Percentiles rank a stretch among this genome's conserved stretches.
These are phyloP conservation scores for Cyberlindnera xylosilytica DNA, from an alignment of 805 yeast genomes.

Conservation along the genomic window DNA sequence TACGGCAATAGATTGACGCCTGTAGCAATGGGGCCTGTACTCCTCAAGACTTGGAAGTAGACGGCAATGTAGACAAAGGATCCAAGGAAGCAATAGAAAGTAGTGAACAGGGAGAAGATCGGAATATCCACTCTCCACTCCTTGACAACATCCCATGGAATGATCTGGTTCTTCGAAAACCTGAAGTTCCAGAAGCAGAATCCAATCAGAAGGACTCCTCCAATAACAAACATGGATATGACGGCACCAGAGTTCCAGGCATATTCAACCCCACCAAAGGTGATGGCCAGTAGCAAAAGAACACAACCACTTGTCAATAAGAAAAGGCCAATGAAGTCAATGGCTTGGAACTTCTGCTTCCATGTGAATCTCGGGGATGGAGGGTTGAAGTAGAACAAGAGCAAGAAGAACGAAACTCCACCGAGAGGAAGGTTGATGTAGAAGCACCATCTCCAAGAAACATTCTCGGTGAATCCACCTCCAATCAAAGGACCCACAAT, in stretches of 20 bases:
- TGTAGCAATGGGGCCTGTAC: constrained; percentile 22
- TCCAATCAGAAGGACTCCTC: neutral
- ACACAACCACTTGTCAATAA: neutral
- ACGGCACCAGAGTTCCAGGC: constrained; percentile 54
- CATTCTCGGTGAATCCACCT: constrained; percentile 57
- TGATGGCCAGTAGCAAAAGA: constrained; percentile 25
- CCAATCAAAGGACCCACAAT: constrained; percentile 65
- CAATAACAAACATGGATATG: constrained; percentile 41
- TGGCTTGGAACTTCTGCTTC: neutral
- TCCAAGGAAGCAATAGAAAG: constrained; percentile 40
- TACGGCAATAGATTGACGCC: constrained; percentile 16
- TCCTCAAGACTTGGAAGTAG: constrained; percentile 50
- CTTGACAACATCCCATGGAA: constrained; percentile 12
- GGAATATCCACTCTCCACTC: neutral
- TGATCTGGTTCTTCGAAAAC: neutral
- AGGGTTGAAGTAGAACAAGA: constrained; percentile 26
- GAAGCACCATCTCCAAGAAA: constrained; percentile 77
- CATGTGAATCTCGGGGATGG: neutral
- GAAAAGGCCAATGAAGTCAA: neutral
- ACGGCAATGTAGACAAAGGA: constrained; percentile 36
- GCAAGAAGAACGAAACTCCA: constrained; percentile 42
- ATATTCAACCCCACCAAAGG: constrained; percentile 49
- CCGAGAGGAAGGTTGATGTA: constrained; percentile 66
- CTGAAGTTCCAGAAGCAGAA: neutral
- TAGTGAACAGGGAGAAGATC: constrained; percentile 22